A percentile compares a stretch with the other conserved stretches of the same genome.
These are phyloP conservation scores for Zygoascus bituminiphila DNA, from an alignment of 805 yeast genomes.

Conservation along the genomic window DNA sequence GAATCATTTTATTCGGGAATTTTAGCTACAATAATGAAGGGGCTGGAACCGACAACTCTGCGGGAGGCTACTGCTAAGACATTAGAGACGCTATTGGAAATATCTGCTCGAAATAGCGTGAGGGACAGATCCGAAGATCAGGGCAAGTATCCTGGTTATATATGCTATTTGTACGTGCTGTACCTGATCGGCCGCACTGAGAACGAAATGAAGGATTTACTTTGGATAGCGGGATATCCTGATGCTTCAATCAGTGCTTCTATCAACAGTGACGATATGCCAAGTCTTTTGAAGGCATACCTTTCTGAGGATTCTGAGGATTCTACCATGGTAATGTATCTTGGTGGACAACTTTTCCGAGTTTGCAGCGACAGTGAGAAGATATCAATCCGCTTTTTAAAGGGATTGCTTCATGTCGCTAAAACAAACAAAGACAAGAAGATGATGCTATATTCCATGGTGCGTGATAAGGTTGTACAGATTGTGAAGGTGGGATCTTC, in stretches of 20 bases:
- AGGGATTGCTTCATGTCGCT: conserved; percentile 15
- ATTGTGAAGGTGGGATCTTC: conserved; percentile 16
- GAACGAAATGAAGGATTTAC: conserved; percentile 17
- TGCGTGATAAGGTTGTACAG: conserved; percentile 14
- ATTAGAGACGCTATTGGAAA: conserved; percentile 20
- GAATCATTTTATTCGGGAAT: conserved; percentile 21
- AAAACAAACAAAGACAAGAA: conserved; percentile 11
- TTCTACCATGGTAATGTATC: conserved; percentile 17
- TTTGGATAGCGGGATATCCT: conserved; percentile 24
- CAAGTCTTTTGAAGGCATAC: conserved; percentile 17
- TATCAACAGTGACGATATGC: conserved; percentile 10
- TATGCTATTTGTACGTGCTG: conserved; percentile 21
- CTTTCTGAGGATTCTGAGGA: conserved; percentile 13
- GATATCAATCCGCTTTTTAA: conserved; percentile 17
- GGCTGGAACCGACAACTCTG: conserved; percentile 19
- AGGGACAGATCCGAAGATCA: conserved; percentile 2
- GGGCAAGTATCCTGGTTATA: conserved; percentile 9
- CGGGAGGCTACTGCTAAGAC: conserved; percentile 17
- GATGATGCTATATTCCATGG: conserved; percentile 17
- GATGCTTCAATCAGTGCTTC: conserved; percentile 15
- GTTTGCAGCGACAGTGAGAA: conserved; percentile 15
- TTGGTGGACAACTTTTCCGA: conserved; percentile 21
- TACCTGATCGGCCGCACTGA: conserved; percentile 20
- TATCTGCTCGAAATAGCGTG: conserved; percentile 18
- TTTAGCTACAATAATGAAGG: conserved; percentile 18